Conservation (phyloP, 2,329 filamentous ascomycete species). For the Verticillium tricorpus region DNA sequence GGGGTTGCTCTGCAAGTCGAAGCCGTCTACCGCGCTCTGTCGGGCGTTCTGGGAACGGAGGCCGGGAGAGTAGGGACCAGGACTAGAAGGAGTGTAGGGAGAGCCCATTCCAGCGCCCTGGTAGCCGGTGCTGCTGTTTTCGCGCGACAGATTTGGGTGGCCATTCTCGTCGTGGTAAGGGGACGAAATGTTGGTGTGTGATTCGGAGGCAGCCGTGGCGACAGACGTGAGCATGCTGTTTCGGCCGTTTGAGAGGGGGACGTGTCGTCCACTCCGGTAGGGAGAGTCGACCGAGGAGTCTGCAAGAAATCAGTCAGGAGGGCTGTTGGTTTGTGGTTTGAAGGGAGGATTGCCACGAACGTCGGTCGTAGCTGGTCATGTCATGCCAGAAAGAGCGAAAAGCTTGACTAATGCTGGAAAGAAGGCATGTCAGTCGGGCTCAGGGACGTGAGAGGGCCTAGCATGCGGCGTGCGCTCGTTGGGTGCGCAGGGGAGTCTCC, state of each 20-base stretch:
- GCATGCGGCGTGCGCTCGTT: not conserved
- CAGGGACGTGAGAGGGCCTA: not conserved
- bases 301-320: constrained; percentile 33
- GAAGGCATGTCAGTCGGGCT: not conserved
- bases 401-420: constrained; percentile 58
- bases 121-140: constrained; percentile 52
- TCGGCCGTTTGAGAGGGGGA: constrained; percentile 78
- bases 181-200: constrained; percentile 75
- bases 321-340: constrained; percentile 12
- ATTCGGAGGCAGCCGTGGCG: constrained; percentile 77
- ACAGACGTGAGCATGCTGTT: constrained; percentile 82
- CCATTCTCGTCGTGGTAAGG: constrained; percentile 71
- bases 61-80: constrained; percentile 83
- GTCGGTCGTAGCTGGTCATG: constrained; percentile 68
- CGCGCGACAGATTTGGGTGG: constrained; percentile 45
- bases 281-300: constrained; percentile 93
- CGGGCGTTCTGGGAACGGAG: constrained; percentile 74
- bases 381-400: constrained; percentile 95
- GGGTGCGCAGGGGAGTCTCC: not conserved
- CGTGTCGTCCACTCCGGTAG: constrained; percentile 84
- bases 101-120: constrained; percentile 53
- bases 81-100: constrained; percentile 42
- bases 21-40: constrained; percentile 58
- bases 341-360: constrained; percentile 35
- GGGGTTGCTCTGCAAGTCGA: constrained; percentile 61